A percentile compares a stretch with the other conserved stretches of the same genome.
phyloP scores from a whole-genome alignment of 2,329 filamentous ascomycete species.

The Alternaria consortialis region DNA sequence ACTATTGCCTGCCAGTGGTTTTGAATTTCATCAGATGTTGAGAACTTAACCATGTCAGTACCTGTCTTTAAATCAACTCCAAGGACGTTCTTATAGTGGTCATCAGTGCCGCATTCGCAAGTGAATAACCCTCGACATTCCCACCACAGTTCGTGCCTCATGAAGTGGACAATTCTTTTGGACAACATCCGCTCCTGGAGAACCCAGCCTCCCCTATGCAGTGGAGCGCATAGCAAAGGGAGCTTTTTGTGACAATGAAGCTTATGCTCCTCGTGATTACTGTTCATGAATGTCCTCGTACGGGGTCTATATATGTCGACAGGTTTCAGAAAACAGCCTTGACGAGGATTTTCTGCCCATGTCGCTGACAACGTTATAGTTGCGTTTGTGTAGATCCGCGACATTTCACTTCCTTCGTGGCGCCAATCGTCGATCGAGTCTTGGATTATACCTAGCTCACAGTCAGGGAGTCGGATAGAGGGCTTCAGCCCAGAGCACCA shows the following conservation, averaged over 20 bases:
- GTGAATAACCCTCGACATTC: neutral
- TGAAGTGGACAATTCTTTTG: conserved; percentile 5
- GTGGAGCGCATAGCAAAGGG: neutral
- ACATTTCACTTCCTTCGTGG: conserved; percentile 15
- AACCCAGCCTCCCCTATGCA: neutral
- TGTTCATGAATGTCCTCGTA: neutral
- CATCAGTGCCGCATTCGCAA: neutral
- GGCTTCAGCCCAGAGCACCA: neutral
- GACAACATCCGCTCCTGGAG: conserved; percentile 8
- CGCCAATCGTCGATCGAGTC: conserved; percentile 21
- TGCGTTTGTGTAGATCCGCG: conserved; percentile 4
- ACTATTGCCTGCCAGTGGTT: neutral
- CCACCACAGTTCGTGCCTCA: neutral
- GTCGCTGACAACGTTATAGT: conserved; percentile 3
- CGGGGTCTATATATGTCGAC: neutral
- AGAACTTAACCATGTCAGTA: too few relatives aligned
- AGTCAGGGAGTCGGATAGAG: neutral
- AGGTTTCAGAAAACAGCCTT: conserved; percentile 3
- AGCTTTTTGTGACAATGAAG: neutral
- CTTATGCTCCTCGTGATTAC: neutral
- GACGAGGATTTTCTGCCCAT: neutral
- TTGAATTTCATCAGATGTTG: neutral
- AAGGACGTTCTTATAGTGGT: too few relatives aligned
- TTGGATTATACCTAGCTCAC: conserved; percentile 7
- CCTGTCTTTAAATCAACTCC: too few relatives aligned